These are phyloP conservation scores for Nemania sp. DNA, from an alignment of 2,329 filamentous ascomycete genomes.

Conservation along the genomic window DNA sequence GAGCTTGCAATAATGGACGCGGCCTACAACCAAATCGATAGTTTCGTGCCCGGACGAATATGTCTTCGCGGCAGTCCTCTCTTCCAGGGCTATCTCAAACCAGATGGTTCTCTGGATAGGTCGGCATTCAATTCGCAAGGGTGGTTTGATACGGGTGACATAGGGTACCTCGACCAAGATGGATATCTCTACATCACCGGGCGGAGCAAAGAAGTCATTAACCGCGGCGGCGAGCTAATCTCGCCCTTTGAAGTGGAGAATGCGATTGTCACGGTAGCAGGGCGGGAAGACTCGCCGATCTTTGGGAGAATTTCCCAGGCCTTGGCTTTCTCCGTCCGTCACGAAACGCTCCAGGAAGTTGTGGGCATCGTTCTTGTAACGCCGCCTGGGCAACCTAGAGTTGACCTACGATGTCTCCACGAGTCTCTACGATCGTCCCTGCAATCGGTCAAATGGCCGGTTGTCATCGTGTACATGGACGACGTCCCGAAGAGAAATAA, in stretches of 20 bases:
- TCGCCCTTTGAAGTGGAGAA: slow-evolving; percentile 71
- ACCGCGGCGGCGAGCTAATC: slow-evolving; percentile 69
- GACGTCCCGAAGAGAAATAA: slow-evolving; percentile 67
- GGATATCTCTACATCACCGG: slow-evolving; percentile 67
- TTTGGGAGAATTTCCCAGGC: slow-evolving; percentile 61
- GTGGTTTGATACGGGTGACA: slow-evolving; percentile 68
- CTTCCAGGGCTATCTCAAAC: slow-evolving; percentile 62
- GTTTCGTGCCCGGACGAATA: slow-evolving; percentile 60
- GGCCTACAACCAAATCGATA: slow-evolving; percentile 49
- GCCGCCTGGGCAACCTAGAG: slow-evolving; percentile 55
- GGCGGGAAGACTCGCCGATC: slow-evolving; percentile 57
- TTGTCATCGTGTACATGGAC: slow-evolving; percentile 66
- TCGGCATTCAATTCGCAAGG: slow-evolving; percentile 61
- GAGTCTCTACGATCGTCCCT: slow-evolving; percentile 60
- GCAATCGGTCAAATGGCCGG: slow-evolving; percentile 66
- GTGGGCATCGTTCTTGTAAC: slow-evolving; percentile 66
- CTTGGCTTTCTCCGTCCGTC: slow-evolving; percentile 65
- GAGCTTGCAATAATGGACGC: slow-evolving; percentile 63
- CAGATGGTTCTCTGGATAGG: slow-evolving; percentile 58
- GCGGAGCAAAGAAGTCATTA: slow-evolving; percentile 68
- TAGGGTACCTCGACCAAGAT: slow-evolving; percentile 63
- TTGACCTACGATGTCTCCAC: slow-evolving; percentile 63
- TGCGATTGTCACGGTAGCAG: slow-evolving; percentile 62
- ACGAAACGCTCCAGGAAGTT: slow-evolving; percentile 67
- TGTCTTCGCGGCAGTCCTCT: slow-evolving; percentile 64